A percentile compares a stretch with the other conserved stretches of the same genome.
Conservation (phyloP, 441 rosid genomes). For the Pelargonium myrrhifolium region DNA sequence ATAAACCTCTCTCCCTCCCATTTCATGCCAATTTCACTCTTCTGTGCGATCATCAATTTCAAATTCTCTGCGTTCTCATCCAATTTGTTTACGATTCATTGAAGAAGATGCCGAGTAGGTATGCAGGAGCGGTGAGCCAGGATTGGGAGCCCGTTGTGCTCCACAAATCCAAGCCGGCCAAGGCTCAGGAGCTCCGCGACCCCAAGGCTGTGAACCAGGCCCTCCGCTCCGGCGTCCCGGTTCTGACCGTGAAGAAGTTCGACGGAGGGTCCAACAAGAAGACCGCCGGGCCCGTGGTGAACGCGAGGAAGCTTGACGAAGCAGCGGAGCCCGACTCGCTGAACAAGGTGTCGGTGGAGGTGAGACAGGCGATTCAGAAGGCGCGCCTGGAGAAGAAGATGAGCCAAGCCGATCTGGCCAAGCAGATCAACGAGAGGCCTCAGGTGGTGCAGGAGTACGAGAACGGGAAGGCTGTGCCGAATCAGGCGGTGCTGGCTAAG, state of each 20-base stretch:
- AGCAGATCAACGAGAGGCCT: slow-evolving; percentile 66
- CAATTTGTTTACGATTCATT: neutral
- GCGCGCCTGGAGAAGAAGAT: slow-evolving; percentile 74
- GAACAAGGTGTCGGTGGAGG: slow-evolving; percentile 48
- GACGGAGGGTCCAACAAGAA: slow-evolving; percentile 71
- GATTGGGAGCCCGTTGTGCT: slow-evolving; percentile 85
- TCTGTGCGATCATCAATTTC: neutral
- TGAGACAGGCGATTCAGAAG: slow-evolving; percentile 63
- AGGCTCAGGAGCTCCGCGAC: slow-evolving; percentile 54
- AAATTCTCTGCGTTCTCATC: neutral
- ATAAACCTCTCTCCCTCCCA: neutral
- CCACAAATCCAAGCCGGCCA: slow-evolving; percentile 47
- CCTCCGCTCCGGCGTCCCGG: slow-evolving; percentile 49
- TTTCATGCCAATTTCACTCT: neutral
- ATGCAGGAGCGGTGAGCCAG: slow-evolving; percentile 50
- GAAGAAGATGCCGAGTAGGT: slow-evolving; percentile 60
- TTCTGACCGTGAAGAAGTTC: slow-evolving; percentile 60
- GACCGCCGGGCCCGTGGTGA: slow-evolving; percentile 32
- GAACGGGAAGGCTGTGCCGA: slow-evolving; percentile 79
- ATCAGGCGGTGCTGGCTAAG: slow-evolving; percentile 65
- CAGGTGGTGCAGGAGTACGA: slow-evolving; percentile 89
- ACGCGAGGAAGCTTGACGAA: slow-evolving; percentile 62
- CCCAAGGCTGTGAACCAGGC: slow-evolving; percentile 77
- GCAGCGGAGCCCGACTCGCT: slow-evolving; percentile 57
- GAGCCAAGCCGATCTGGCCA: slow-evolving; percentile 74